Evolutionary conservation across 2,329 filamentous ascomycete species (phyloP).

Genomic region (Talaromyces marneffei): DNA sequence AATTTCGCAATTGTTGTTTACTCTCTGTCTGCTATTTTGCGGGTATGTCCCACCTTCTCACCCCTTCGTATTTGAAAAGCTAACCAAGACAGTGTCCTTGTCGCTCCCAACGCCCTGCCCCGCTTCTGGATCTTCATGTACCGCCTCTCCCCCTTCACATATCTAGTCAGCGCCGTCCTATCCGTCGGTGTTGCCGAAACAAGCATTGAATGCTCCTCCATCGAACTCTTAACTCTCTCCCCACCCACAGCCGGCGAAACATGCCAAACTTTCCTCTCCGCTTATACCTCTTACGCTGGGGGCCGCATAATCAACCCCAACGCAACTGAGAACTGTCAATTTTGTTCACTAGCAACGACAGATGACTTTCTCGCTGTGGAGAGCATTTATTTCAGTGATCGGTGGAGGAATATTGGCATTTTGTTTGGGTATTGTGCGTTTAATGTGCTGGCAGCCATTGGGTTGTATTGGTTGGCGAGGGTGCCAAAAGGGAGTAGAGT

Average conservation of each 20-base stretch:
- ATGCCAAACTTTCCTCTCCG: constrained; percentile 57
- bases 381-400: constrained; percentile 38
- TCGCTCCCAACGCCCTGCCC: constrained; percentile 53
- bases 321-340: constrained; percentile 55
- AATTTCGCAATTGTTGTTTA: constrained; percentile 56
- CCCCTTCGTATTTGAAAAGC: background rate
- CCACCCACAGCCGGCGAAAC: constrained; percentile 55
- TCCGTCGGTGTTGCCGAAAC: constrained; percentile 30
- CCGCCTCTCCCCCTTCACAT: constrained; percentile 60
- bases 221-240: constrained; percentile 30
- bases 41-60: constrained; percentile 16
- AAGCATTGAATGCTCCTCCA: constrained; percentile 29
- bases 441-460: constrained; percentile 47
- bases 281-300: constrained; percentile 46
- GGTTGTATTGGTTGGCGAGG: constrained; percentile 50
- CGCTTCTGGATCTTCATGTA: constrained; percentile 79
- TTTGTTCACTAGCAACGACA: constrained; percentile 29
- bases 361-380: constrained; percentile 49
- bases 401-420: constrained; percentile 52
- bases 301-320: constrained; percentile 60
- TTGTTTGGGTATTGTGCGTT: constrained; percentile 50
- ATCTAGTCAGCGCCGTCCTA: constrained; percentile 43
- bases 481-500: constrained; percentile 35
- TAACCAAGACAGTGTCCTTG: constrained; percentile 49
- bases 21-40: constrained; percentile 57